phyloP scores from a whole-genome alignment of 805 yeast genomes.

The Cyberlindnera euphorbiae region DNA sequence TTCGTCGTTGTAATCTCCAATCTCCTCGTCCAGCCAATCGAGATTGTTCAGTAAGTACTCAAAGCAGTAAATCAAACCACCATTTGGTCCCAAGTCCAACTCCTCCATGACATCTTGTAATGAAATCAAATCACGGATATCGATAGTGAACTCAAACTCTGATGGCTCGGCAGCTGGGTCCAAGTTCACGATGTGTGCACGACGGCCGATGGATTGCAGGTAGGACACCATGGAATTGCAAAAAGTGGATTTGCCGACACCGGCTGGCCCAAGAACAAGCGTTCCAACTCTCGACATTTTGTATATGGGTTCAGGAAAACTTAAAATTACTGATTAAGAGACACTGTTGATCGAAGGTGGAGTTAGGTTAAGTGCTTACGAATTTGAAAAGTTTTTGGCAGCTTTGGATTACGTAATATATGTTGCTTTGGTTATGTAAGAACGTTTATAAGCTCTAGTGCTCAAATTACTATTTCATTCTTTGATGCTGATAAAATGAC shows the following conservation, averaged over 20 bases:
- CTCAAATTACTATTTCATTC: too few relatives aligned
- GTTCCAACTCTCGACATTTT: constrained; percentile 93
- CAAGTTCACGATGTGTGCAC: constrained; percentile 90
- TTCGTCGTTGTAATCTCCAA: constrained; percentile 94
- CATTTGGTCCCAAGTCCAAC: constrained; percentile 89
- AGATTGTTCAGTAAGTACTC: constrained; percentile 84
- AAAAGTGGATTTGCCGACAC: constrained; percentile 91
- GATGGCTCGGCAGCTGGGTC: constrained; percentile 97
- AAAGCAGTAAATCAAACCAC: constrained; percentile 89
- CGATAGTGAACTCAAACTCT: constrained; percentile 87
- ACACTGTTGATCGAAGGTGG: too few relatives aligned
- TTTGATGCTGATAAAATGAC: too few relatives aligned
- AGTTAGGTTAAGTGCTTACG: neutral
- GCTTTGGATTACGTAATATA: too few relatives aligned
- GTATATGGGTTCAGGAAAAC: neutral
- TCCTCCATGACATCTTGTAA: constrained; percentile 95
- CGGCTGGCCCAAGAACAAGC: constrained; percentile 94
- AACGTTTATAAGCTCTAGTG: too few relatives aligned
- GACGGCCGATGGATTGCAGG: constrained; percentile 85
- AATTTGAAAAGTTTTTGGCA: too few relatives aligned
- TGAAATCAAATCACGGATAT: constrained; percentile 85
- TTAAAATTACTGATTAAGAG: too few relatives aligned
- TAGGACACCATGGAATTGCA: constrained; percentile 83
- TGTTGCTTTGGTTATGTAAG: too few relatives aligned
- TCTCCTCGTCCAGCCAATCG: constrained; percentile 97